Conservation (phyloP, 176 grass and related monocot genomes). For the Oryza coarctata region DNA sequence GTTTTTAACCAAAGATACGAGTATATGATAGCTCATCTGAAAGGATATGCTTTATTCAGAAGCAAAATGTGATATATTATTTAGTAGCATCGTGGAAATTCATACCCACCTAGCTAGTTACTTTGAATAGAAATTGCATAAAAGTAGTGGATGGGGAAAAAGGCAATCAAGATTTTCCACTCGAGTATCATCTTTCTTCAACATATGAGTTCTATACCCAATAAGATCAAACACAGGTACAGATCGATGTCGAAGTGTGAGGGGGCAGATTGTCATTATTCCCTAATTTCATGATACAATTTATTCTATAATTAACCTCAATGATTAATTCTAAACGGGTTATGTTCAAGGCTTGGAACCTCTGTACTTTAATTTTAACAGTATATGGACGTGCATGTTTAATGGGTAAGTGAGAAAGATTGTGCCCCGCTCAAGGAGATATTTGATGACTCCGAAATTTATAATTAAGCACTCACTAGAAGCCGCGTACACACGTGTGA, state of each 20-base stretch:
- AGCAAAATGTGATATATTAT: background rate
- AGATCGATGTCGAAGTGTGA: too few species aligned
- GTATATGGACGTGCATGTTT: background rate
- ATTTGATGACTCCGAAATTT: background rate
- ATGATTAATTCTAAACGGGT: too few species aligned
- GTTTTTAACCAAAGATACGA: background rate
- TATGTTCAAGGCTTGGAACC: background rate
- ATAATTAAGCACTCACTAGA: background rate
- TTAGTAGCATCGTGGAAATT: background rate
- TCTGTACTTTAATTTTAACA: background rate
- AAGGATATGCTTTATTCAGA: background rate
- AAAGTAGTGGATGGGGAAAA: background rate
- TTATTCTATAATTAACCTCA: too few species aligned
- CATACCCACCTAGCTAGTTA: background rate
- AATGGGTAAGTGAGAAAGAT: background rate
- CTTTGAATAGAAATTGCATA: background rate
- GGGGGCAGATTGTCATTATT: too few species aligned
- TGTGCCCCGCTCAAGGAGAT: background rate
- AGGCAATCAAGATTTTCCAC: background rate
- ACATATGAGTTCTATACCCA: background rate
- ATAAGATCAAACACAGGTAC: background rate
- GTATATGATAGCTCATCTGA: background rate
- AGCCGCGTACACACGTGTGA: background rate
- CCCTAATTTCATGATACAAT: too few species aligned
- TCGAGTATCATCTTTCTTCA: background rate